These are phyloP conservation scores for Rhizopogon rudus DNA, from an alignment of 768 basidiomycete genomes.

Conservation along the genomic window DNA sequence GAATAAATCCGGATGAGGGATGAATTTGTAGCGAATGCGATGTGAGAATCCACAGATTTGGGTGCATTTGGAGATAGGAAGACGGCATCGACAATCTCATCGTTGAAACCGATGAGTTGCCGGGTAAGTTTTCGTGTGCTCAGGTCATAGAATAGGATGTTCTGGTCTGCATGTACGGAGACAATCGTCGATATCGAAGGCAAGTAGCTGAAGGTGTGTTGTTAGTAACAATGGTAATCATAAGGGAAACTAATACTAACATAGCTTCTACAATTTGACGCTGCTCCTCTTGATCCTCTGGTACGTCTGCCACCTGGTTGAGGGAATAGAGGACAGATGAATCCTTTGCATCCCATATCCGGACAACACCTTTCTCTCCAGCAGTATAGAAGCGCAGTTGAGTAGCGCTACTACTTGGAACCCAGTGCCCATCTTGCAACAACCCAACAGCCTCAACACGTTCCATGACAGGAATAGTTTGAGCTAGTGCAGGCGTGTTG, in stretches of 20 bases:
- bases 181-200: slow-evolving; percentile 60
- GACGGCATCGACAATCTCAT: slow-evolving; percentile 90
- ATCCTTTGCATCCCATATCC: slow-evolving; percentile 76
- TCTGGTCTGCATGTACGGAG: slow-evolving; percentile 93
- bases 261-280: slow-evolving; percentile 77
- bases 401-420: slow-evolving; percentile 28
- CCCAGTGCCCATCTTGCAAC: slow-evolving; percentile 44
- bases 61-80: slow-evolving; percentile 51
- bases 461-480: slow-evolving; percentile 81
- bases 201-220: slow-evolving; percentile 51
- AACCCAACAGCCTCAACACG: slow-evolving; percentile 85
- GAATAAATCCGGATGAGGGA: slow-evolving; percentile 91
- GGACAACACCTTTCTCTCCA: slow-evolving; percentile 83
- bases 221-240: slow-evolving; percentile 9
- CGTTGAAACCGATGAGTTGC: slow-evolving; percentile 95
- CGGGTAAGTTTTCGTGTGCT: slow-evolving; percentile 57
- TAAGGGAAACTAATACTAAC: slow-evolving; percentile 45
- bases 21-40: slow-evolving; percentile 97
- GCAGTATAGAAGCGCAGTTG: slow-evolving; percentile 77
- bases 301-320: slow-evolving; percentile 35
- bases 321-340: slow-evolving; percentile 60
- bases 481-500: slow-evolving; percentile 57
- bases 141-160: slow-evolving; percentile 88
- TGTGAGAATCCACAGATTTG: slow-evolving; percentile 51
- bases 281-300: slow-evolving; percentile 67